These are phyloP conservation scores for Phytophthora citricola DNA, from an alignment of 352 stramenopile genomes.

Conservation along the genomic window DNA sequence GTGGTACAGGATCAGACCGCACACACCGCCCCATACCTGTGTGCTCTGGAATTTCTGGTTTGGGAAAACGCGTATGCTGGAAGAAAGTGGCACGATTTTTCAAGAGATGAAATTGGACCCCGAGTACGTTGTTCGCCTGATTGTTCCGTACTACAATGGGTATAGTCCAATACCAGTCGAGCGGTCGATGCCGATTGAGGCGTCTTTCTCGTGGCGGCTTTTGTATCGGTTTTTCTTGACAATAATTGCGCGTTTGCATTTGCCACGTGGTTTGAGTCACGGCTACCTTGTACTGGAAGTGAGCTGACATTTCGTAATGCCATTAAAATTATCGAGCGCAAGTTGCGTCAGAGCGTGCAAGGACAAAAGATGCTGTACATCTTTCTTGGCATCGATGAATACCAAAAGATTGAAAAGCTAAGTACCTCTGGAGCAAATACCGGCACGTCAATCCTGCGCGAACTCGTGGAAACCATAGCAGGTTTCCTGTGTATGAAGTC, in stretches of 20 bases:
- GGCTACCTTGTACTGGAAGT: no score
- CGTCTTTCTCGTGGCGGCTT: no score
- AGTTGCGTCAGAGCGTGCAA: no score
- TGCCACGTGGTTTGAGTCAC: no score
- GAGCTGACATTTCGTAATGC: no score
- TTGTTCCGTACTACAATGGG: no score
- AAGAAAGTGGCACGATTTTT: slow-evolving; percentile 39
- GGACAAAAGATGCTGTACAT: slow-evolving; percentile 27
- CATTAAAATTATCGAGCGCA: no score
- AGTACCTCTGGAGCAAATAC: neutral
- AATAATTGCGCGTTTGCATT: no score
- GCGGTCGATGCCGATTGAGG: no score
- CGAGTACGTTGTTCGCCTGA: slow-evolving; percentile 29
- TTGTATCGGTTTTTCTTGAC: no score
- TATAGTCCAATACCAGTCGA: no score
- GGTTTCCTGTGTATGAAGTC: neutral
- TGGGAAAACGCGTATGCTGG: slow-evolving; percentile 42
- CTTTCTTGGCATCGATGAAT: slow-evolving; percentile 46
- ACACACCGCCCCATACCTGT: slow-evolving; percentile 27
- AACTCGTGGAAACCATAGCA: slow-evolving; percentile 14
- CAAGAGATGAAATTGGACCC: slow-evolving; percentile 25
- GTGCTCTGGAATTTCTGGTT: slow-evolving; percentile 41
- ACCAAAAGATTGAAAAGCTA: slow-evolving; percentile 39
- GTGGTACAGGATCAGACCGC: slow-evolving; percentile 13
- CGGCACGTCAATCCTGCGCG: slow-evolving; percentile 10